Percentiles rank a stretch among this genome's conserved stretches.
Conservation (phyloP, 2,329 filamentous ascomycete species). For the Monilinia laxa region DNA sequence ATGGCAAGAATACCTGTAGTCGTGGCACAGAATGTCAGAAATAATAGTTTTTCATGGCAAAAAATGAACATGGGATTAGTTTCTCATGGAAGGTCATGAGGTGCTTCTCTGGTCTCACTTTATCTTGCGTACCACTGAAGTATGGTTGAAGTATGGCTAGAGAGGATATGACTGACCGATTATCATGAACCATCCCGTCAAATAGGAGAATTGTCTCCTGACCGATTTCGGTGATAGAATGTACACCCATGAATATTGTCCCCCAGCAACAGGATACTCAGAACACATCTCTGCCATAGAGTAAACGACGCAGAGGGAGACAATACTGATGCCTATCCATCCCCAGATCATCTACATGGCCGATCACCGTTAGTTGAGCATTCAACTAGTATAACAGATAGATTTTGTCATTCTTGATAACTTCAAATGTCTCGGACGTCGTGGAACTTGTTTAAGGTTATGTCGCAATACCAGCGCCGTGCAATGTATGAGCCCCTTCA, state of each 20-base stretch:
- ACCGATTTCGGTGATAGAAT: constrained; percentile 52
- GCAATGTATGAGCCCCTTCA: constrained; percentile 3
- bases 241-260: constrained; percentile 59
- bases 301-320: constrained; percentile 54
- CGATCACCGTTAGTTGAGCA: constrained; percentile 7
- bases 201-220: constrained; percentile 46
- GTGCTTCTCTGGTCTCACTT: constrained; percentile 8
- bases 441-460: constrained; percentile 21
- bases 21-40: constrained; percentile 14
- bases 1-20: constrained; percentile 45
- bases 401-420: constrained; percentile 23
- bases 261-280: constrained; percentile 55
- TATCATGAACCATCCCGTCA: constrained; percentile 51
- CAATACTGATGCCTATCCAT: constrained; percentile 53
- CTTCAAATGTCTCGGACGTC: constrained; percentile 21
- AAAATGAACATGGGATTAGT: background rate
- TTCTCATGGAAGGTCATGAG: constrained; percentile 16
- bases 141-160: background rate
- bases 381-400: constrained; percentile 8
- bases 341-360: constrained; percentile 52
- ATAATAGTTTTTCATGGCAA: background rate
- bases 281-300: constrained; percentile 60
- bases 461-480: constrained; percentile 12
- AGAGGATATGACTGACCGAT: constrained; percentile 40
- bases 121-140: background rate